These are phyloP conservation scores for Saccharomycopsis amapae DNA, from an alignment of 805 yeast genomes.

Conservation along the genomic window DNA sequence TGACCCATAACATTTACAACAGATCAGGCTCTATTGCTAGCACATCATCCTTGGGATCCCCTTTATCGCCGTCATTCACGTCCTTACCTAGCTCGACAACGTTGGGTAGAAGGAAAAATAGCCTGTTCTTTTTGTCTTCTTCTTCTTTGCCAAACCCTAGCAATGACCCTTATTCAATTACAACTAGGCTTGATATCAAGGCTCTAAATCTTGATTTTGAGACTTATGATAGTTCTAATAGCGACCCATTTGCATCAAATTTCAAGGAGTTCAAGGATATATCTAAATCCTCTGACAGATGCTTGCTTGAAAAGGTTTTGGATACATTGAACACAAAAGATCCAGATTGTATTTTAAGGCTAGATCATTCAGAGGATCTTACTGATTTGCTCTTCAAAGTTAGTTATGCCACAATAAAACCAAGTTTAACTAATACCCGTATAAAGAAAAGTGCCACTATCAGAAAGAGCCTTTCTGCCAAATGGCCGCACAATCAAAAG, in stretches of 20 bases:
- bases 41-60: conserved; percentile 11
- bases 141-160: background rate
- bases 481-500: background rate
- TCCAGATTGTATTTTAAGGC: conserved; percentile 14
- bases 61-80: conserved; percentile 11
- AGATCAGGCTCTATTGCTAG: conserved; percentile 22
- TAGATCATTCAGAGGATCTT: conserved; percentile 16
- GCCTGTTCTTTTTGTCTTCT: conserved; percentile 9
- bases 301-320: background rate
- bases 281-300: background rate
- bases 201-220: background rate
- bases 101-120: background rate
- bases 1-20: background rate
- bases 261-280: background rate
- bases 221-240: background rate
- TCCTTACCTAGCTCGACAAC: background rate
- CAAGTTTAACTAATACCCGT: background rate
- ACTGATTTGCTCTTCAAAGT: background rate
- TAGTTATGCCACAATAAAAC: conserved; percentile 10
- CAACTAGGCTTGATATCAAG: background rate
- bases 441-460: background rate
- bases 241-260: background rate
- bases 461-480: background rate
- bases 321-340: background rate
- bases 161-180: conserved; percentile 10